Base-by-base conservation (phyloP, 305 asterid species). In the Vinca major region DNA sequence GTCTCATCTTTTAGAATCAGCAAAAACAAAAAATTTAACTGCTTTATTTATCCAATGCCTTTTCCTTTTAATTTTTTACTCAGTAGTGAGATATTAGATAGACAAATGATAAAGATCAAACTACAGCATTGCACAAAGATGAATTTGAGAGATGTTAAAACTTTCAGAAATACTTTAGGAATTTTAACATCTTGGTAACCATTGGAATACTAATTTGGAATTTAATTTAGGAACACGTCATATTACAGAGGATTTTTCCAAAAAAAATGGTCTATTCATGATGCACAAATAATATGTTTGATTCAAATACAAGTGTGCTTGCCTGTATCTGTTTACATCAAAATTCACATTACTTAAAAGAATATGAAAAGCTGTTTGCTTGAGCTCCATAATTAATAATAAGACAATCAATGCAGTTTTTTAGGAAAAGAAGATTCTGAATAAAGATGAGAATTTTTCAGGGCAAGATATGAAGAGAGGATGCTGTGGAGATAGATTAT, bases 371-470 rank as follows among this genome's bases (percentile, higher is more conserved):
- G 63, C 9, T 4, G 17, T 21, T 26, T 26, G n/a, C 62, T 52
- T 52, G n/a, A 26, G 7, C 40, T 21, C 41, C 14, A 26, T 0
- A 26, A 26, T 26, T 26, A 26, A 26, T 26, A 26, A 26, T 26
- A 26, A 26, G 33, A 26, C 1, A 26, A 13, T 56, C 10, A 58
- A 58, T 36, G 63, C 45, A 58, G 37, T 58, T 58, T 33, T 36
- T 36, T 36, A 58, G 14, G 20, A 33, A 17, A 39, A 44, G 17
- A 7, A 36, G 63, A 26, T 8, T 68, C 39, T 69, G 14, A 72
- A 72, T 19, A 12, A 36, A 65, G n/a, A 55, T n/a, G 53, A 69
- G 14, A 57, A 63, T 66, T 6, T 44, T 17, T 47, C 7, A 41
- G 43, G 45, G 72, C 45, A 3, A 7, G 7, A 41, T 4, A 3